These are phyloP conservation scores for Amaranthus cruentus DNA, from an alignment of 148 eudicot genomes.

Conservation along the genomic window DNA sequence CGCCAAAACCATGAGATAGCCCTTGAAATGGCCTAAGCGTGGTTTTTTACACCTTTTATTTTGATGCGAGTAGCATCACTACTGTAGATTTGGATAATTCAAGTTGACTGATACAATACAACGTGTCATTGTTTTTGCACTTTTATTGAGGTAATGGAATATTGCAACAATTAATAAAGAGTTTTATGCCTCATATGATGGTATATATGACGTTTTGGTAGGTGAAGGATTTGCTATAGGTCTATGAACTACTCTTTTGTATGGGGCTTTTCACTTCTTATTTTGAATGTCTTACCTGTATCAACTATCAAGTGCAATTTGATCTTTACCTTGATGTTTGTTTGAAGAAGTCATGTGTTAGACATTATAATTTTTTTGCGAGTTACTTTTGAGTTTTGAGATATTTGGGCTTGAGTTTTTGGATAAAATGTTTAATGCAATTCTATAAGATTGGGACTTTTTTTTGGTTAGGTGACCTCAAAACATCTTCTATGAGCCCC, in stretches of 20 bases:
- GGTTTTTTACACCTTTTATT: too few relatives aligned
- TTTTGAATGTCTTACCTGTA: background rate
- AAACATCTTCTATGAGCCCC: too few relatives aligned
- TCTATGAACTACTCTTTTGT: background rate
- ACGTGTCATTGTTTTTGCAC: too few relatives aligned
- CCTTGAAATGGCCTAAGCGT: too few relatives aligned
- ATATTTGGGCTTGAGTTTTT: background rate
- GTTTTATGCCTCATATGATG: too few relatives aligned
- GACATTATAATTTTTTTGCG: background rate
- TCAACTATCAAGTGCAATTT: background rate
- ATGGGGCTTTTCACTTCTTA: background rate
- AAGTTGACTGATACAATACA: too few relatives aligned
- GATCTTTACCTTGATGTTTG: background rate
- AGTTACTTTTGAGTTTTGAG: background rate
- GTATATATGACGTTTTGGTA: too few relatives aligned
- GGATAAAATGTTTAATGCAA: background rate
- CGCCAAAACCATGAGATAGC: too few relatives aligned
- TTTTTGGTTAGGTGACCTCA: background rate
- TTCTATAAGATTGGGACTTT: background rate
- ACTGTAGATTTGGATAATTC: too few relatives aligned
- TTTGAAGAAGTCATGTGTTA: background rate
- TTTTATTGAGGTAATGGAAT: too few relatives aligned
- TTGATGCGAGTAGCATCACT: too few relatives aligned
- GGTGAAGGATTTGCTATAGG: background rate
- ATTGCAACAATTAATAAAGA: too few relatives aligned